phyloP scores from a whole-genome alignment of 495 filamentous ascomycete genomes.

The Achaetomiella virescens region DNA sequence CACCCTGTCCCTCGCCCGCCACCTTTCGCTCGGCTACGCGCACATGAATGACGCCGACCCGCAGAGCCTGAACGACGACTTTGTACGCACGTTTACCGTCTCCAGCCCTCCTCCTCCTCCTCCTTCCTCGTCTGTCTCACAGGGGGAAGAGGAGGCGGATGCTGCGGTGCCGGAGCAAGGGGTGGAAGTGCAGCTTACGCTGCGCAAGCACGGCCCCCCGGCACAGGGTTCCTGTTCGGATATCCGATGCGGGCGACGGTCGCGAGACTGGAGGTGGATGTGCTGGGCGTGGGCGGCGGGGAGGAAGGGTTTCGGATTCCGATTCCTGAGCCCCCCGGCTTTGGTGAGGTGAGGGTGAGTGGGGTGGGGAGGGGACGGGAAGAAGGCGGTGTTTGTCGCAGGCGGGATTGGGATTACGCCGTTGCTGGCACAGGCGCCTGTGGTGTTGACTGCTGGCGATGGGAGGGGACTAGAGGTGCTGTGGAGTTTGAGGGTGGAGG shows the following conservation, averaged over 20 bases:
- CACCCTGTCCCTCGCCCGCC: conserved; percentile 60
- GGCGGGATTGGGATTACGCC: conserved; percentile 80
- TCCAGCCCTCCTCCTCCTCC: conserved; percentile 45
- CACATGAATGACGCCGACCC: conserved; percentile 81
- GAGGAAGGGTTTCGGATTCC: conserved; percentile 38
- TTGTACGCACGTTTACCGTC: conserved; percentile 72
- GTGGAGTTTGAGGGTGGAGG: conserved; percentile 58
- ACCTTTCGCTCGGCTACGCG: conserved; percentile 63
- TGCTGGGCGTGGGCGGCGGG: conserved; percentile 70
- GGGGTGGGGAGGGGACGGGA: conserved; percentile 6
- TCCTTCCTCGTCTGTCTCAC: too few species aligned
- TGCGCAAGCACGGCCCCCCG: conserved; percentile 58
- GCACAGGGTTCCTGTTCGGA: conserved; percentile 60
- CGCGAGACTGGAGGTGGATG: conserved; percentile 52
- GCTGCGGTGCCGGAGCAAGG: conserved; percentile 6
- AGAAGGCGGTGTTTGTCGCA: conserved; percentile 52
- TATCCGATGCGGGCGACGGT: conserved; percentile 34
- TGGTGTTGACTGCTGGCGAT: conserved; percentile 24
- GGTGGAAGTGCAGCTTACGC: conserved; percentile 62
- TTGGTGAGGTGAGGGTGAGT: too few species aligned
- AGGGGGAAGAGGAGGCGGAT: too few species aligned
- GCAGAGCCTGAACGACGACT: conserved; percentile 73
- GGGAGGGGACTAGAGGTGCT: conserved; percentile 44
- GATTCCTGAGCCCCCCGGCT: too few species aligned
- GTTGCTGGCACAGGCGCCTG: conserved; percentile 55